Evolutionary conservation across 2,329 filamentous ascomycete species (phyloP), one percentile per base, ranked within the genome.

Genomic region (Colletotrichum navitas): DNA sequence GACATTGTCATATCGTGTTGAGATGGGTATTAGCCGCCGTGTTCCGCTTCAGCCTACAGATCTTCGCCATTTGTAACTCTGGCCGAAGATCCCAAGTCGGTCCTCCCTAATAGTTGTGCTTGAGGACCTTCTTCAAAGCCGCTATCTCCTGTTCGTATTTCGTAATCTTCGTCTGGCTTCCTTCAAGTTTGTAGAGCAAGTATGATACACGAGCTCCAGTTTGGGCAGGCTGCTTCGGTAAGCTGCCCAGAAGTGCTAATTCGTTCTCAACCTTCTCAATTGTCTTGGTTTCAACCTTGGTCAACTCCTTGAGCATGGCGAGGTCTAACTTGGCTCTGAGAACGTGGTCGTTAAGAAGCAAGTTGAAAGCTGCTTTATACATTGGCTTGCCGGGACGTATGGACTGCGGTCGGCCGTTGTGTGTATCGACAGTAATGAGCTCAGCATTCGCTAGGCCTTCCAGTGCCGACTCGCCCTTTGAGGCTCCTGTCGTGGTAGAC

Each of bases 341-440:
- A 0, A 94, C 93, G 8, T 86, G 85, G 78, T 98, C 95, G 56
- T 89, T 83, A 0, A 90, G 87, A 47, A 98, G 83, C 47, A 89
- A 85, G 71, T 87, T 86, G 83, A 98, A 98, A 0, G 95, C 95
- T 1, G 95, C 90, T 69, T 91, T 90, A 81, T 95, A 97, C 34
- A 98, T 92, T 0, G 95, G 95, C 78, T 93, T 94, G 29, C 94
- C 94, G 0, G 94, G 92, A 65, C 88, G 91, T 79, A 98, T 93
- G 41, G 85, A 86, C 68, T 91, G 89, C 0, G 96, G 95, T 0
- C 94, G 91, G 0, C 96, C 95, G 56, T 93, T 92, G 61, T 87
- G 84, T 5, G 90, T 90, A 34, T 88, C 87, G 63, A 98, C 90
- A 1, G 90, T 89, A 78, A 99, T 94, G 41, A 98, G 89, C 79